These are phyloP conservation scores for Trichopus zeylanicus DNA, from an alignment of 116 monocot genomes.

Conservation along the genomic window DNA sequence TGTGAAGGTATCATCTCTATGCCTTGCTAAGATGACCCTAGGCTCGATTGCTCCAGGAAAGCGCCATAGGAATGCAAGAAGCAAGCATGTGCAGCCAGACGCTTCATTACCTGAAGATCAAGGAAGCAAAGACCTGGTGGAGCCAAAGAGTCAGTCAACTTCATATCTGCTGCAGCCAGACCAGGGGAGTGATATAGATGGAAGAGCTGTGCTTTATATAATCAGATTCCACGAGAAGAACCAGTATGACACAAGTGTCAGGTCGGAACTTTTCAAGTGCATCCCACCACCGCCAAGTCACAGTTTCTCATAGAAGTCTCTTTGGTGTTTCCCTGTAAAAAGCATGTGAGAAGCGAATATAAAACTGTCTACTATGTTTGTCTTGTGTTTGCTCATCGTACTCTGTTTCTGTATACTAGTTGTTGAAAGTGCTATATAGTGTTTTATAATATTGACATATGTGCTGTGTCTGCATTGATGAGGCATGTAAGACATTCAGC, in stretches of 20 bases:
- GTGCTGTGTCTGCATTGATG: no score
- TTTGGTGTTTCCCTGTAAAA: no score
- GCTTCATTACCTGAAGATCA: no score
- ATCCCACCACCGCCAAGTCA: conserved; percentile 2
- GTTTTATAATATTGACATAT: no score
- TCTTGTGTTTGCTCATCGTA: no score
- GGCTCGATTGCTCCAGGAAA: not conserved
- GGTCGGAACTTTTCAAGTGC: not conserved
- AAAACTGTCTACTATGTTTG: no score
- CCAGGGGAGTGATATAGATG: not conserved
- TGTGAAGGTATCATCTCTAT: not conserved
- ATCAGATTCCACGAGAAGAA: not conserved
- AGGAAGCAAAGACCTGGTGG: not conserved
- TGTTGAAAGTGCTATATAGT: no score
- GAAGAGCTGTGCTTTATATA: not conserved
- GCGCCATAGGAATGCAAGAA: not conserved
- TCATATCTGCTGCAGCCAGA: not conserved
- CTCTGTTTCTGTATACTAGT: no score
- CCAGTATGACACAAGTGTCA: not conserved
- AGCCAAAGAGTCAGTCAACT: not conserved
- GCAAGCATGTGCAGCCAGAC: not conserved
- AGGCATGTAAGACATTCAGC: no score
- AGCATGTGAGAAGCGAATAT: no score
- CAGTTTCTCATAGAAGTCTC: no score
- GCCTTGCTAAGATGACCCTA: not conserved